phyloP scores from a whole-genome alignment of 2,329 filamentous ascomycete species.

The Botrytis galanthina region DNA sequence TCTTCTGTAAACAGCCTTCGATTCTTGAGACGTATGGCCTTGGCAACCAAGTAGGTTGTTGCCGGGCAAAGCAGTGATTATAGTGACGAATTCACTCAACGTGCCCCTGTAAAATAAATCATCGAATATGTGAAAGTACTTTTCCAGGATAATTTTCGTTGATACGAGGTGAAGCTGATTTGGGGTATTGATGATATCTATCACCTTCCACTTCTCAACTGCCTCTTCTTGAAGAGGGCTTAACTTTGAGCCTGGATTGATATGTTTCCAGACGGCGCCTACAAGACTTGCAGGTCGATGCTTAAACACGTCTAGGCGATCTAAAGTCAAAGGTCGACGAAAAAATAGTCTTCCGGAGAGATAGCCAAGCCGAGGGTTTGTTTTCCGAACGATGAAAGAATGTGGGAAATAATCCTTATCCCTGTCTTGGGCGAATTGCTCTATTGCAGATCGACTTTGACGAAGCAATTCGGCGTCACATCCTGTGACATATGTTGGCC shows the following conservation, averaged over 20 bases:
- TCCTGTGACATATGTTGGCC: not conserved
- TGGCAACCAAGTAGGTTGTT: not conserved
- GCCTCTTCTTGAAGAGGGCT: not conserved
- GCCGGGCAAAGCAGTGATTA: not conserved
- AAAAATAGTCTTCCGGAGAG: not conserved
- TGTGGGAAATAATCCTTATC: not conserved
- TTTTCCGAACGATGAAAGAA: not conserved
- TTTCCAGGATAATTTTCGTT: not conserved
- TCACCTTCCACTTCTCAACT: not conserved
- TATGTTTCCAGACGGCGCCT: not conserved
- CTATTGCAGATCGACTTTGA: not conserved
- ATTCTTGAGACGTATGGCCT: not conserved
- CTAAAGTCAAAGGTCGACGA: not conserved
- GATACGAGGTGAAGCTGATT: not conserved
- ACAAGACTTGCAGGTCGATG: constrained; percentile 1
- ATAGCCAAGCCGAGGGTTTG: not conserved
- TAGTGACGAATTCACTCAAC: not conserved
- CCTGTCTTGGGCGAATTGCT: not conserved
- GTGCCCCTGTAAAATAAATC: not conserved
- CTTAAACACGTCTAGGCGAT: not conserved
- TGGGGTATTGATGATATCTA: not conserved
- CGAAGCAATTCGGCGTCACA: not conserved
- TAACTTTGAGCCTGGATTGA: not conserved
- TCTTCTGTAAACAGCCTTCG: not conserved
- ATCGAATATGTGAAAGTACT: constrained; percentile 6